Base-by-base conservation (phyloP, 2,329 filamentous ascomycete genomes). In the Fusarium sp. region DNA sequence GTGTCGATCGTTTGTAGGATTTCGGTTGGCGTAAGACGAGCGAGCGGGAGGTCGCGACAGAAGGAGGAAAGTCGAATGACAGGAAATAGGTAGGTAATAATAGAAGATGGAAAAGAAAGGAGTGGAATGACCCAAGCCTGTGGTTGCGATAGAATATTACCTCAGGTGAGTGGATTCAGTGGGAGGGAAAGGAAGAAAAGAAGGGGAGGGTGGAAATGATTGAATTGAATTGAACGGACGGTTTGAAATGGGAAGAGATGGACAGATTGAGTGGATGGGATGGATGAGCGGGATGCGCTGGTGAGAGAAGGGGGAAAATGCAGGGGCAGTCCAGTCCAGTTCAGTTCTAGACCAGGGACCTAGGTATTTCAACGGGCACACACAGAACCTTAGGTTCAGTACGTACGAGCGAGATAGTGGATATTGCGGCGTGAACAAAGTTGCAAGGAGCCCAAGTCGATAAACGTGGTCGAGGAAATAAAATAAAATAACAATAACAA, bases 41-140 rank as follows among this genome's bases (percentile, higher is more conserved):
- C 28, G 61, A 55, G 45, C 35, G 60, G 44, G n/a, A 44, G 55
- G 68, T 61, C 59, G 70, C 44, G 39, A 58, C 18, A 68, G 54
- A 44, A 44, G 41, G 51, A 70, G 63, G 67, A 47, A 61, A 67
- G 61, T 53, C 63, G 64, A 70, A 69, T 38, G 61, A 68, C 68
- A 74, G 74, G 69, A 66, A 78, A 75, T 65, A 75, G 71, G 66
- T 58, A 58, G 60, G 48, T 69, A 42, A 69, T 51, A 69, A 66
- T 51, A 60, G 51, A 75, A 69, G 58, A 58, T 63, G 60, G 62
- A 69, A 63, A 61, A 67, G 68, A 77, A 78, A 64, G 36, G 77
- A 78, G 74, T 72, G 77, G 70, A 73, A 74, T 73, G 65, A 65
- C 56, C 62, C 42, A 74, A 78, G 65, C 69, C 74, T 66, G 60